Percentiles rank a stretch among this genome's conserved stretches.
phyloP scores from a whole-genome alignment of 495 filamentous ascomycete genomes.

The Xylaria curta region DNA sequence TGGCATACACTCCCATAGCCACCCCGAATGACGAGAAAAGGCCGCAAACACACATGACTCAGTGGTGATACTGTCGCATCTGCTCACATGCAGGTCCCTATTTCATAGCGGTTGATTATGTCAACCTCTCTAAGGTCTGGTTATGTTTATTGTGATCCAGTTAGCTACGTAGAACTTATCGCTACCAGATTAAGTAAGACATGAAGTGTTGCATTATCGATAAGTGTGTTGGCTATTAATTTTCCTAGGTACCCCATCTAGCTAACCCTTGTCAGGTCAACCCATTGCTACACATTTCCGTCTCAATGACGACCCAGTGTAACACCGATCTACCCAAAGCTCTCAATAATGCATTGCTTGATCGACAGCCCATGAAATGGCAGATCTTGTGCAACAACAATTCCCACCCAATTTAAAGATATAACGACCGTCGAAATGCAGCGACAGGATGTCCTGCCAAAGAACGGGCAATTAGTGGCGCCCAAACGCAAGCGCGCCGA shows the following conservation, averaged over 20 bases:
- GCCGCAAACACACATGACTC: background rate
- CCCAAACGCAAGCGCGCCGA: conserved; percentile 39
- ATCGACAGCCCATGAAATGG: background rate
- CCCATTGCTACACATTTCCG: background rate
- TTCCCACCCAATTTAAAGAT: background rate
- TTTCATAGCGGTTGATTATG: background rate
- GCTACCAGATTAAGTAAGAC: background rate
- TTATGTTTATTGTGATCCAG: background rate
- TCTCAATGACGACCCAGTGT: background rate
- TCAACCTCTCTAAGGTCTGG: background rate
- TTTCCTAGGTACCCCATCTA: conserved; percentile 4
- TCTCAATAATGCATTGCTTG: background rate
- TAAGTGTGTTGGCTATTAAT: conserved; percentile 3
- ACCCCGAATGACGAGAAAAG: background rate
- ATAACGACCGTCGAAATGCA: conserved; percentile 28
- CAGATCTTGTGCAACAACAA: background rate
- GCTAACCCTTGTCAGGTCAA: conserved; percentile 8
- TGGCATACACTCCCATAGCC: background rate
- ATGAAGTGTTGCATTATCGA: conserved; percentile 8
- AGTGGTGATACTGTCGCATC: conserved; percentile 3
- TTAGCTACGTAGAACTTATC: background rate
- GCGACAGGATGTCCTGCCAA: conserved; percentile 15
- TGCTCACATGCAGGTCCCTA: background rate
- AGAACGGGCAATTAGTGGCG: conserved; percentile 9
- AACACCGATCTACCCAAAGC: background rate